Conservation (phyloP, 2,329 filamentous ascomycete species). For the Zymoseptoria tritici region DNA sequence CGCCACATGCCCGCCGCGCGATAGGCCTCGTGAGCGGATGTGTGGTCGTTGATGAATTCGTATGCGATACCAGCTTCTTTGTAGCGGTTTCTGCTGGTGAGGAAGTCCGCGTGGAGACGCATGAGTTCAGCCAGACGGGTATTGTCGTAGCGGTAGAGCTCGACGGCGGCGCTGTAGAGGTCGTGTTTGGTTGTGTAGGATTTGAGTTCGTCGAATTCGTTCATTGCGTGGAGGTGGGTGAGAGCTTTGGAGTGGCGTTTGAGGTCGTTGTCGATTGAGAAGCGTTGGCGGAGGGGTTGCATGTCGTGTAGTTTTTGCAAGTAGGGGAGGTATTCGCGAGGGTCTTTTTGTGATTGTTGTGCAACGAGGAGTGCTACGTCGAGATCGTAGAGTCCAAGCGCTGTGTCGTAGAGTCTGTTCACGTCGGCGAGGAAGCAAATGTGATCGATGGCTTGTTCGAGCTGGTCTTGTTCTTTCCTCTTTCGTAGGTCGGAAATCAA, state of each 20-base stretch:
- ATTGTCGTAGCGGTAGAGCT: conserved; percentile 75
- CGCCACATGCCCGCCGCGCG: conserved; percentile 82
- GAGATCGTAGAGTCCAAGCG: conserved; percentile 83
- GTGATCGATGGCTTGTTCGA: conserved; percentile 86
- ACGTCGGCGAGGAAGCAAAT: conserved; percentile 96
- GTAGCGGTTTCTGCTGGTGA: conserved; percentile 67
- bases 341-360: conserved; percentile 92
- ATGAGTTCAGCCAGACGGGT: conserved; percentile 61
- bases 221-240: conserved; percentile 63
- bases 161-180: conserved; percentile 70
- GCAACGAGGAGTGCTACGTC: conserved; percentile 85
- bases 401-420: conserved; percentile 82
- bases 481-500: conserved; percentile 67
- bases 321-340: conserved; percentile 90
- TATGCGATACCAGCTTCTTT: conserved; percentile 83
- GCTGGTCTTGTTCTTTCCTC: conserved; percentile 58
- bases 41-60: conserved; percentile 71
- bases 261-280: conserved; percentile 84
- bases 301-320: conserved; percentile 78
- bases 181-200: conserved; percentile 70
- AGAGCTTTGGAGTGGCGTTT: conserved; percentile 70
- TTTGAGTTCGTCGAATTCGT: conserved; percentile 69
- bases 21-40: conserved; percentile 73
- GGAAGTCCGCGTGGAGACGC: conserved; percentile 67
- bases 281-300: conserved; percentile 61